These are phyloP conservation scores for Oxyria digyna DNA, from an alignment of 148 eudicot species.

Conservation along the genomic window DNA sequence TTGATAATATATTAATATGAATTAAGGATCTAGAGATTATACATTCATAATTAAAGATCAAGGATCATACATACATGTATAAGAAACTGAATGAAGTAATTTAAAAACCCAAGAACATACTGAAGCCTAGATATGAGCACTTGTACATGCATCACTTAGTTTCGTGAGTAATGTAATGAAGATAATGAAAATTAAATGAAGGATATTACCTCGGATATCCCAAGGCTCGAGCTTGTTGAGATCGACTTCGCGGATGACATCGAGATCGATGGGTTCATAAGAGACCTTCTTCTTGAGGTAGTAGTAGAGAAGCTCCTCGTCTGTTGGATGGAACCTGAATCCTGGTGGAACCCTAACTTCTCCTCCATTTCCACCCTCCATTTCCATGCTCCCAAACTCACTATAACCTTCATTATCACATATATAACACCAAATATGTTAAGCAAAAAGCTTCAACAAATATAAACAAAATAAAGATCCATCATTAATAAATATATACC, in stretches of 20 bases:
- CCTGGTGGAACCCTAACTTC: constrained; percentile 78
- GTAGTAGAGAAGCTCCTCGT: constrained; percentile 81
- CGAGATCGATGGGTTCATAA: constrained; percentile 84
- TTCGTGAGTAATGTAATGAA: too few species aligned
- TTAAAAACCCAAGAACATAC: too few species aligned
- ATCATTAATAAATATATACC: background rate
- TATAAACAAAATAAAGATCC: background rate
- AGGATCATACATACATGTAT: too few species aligned
- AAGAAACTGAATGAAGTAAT: too few species aligned
- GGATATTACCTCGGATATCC: constrained; percentile 94
- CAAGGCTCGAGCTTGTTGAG: constrained; percentile 98
- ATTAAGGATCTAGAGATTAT: too few species aligned
- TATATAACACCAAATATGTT: background rate
- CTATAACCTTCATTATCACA: background rate
- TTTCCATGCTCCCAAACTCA: constrained; percentile 14
- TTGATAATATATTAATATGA: too few species aligned
- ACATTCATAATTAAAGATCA: too few species aligned
- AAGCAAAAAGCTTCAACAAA: background rate
- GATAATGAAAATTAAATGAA: too few species aligned
- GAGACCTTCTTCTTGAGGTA: constrained; percentile 87
- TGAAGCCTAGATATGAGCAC: too few species aligned
- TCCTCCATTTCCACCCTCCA: constrained; percentile 47
- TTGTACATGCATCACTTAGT: too few species aligned
- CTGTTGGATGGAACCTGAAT: constrained; percentile 91
- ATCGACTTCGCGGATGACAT: constrained; percentile 90